Percentiles rank a stretch among this genome's conserved stretches.
These are phyloP conservation scores for Daedaleopsis sinensis DNA, from an alignment of 768 basidiomycete species.

Conservation along the genomic window DNA sequence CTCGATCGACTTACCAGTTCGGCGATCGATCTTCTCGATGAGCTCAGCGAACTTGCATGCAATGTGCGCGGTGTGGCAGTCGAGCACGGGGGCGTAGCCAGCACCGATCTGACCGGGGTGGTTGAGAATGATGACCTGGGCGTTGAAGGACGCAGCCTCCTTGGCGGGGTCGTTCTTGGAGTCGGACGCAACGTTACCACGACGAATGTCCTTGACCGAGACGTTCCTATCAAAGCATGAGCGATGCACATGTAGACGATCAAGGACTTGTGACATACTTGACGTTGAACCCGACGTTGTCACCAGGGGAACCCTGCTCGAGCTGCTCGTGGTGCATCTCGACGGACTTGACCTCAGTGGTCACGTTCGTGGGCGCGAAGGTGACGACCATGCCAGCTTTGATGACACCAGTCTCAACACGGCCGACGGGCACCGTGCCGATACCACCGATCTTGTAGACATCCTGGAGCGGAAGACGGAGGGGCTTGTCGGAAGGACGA, in stretches of 20 bases:
- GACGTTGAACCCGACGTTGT: slow-evolving; percentile 99
- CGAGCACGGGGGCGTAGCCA: slow-evolving; percentile 98
- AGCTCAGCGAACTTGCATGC: slow-evolving; percentile 99
- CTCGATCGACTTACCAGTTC: slow-evolving; percentile 93
- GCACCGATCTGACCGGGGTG: slow-evolving; percentile 99
- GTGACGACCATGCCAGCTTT: slow-evolving; percentile 99
- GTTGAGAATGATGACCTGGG: slow-evolving; percentile 99
- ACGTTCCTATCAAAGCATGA: slow-evolving; percentile 75
- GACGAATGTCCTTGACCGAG: slow-evolving; percentile 99
- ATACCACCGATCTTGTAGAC: slow-evolving; percentile 99
- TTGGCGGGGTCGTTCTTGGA: slow-evolving; percentile 99
- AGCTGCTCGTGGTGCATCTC: slow-evolving; percentile 99
- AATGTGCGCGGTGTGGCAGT: slow-evolving; percentile 99
- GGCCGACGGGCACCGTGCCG: slow-evolving; percentile 99
- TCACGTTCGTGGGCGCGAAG: slow-evolving; percentile 97
- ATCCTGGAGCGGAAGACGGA: slow-evolving; percentile 99
- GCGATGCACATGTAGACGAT: slow-evolving; percentile 4
- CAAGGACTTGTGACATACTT: slow-evolving; percentile 54
- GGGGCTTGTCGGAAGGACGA: slow-evolving; percentile 98
- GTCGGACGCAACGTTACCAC: slow-evolving; percentile 99
- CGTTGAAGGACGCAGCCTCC: slow-evolving; percentile 99
- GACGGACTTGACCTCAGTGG: slow-evolving; percentile 99
- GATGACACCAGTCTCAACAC: slow-evolving; percentile 99
- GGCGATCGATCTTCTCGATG: slow-evolving; percentile 99
- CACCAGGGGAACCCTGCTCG: slow-evolving; percentile 91